Evolutionary conservation across 2,329 filamentous ascomycete species (phyloP).

Genomic region (Talaromyces sp.): DNA sequence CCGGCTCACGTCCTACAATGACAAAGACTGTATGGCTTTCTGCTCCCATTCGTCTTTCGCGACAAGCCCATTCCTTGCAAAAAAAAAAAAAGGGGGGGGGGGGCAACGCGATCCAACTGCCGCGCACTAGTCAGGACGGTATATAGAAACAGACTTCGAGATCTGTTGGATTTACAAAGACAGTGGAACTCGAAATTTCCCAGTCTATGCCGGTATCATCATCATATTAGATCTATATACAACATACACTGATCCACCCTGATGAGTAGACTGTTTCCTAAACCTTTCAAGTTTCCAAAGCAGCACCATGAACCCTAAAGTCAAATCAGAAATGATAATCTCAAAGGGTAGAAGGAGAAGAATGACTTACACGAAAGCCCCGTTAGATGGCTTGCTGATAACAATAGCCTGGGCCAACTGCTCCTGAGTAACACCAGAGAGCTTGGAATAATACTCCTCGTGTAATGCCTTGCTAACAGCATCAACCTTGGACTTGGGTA

Average conservation of each 20-base stretch:
- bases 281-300: constrained; percentile 11
- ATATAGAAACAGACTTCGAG: neutral
- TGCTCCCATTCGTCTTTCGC: neutral
- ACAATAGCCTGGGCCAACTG: constrained; percentile 77
- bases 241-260: neutral
- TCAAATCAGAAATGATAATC: constrained; percentile 2
- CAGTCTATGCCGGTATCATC: neutral
- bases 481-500: constrained; percentile 77
- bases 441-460: constrained; percentile 73
- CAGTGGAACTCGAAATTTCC: neutral
- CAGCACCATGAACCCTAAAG: constrained; percentile 17
- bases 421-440: constrained; percentile 65
- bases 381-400: constrained; percentile 70
- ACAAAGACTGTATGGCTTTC: neutral
- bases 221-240: constrained; percentile 3
- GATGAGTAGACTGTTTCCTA: neutral
- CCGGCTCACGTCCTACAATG: neutral
- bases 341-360: neutral
- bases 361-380: constrained; percentile 40
- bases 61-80: neutral
- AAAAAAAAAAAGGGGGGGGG: neutral
- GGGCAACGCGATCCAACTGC: neutral
- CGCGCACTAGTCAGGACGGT: neutral
- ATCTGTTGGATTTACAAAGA: neutral
- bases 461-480: constrained; percentile 74